These are phyloP conservation scores for Pneumocystis sp. DNA, from an alignment of 1,139 yeast species.

Conservation along the genomic window DNA sequence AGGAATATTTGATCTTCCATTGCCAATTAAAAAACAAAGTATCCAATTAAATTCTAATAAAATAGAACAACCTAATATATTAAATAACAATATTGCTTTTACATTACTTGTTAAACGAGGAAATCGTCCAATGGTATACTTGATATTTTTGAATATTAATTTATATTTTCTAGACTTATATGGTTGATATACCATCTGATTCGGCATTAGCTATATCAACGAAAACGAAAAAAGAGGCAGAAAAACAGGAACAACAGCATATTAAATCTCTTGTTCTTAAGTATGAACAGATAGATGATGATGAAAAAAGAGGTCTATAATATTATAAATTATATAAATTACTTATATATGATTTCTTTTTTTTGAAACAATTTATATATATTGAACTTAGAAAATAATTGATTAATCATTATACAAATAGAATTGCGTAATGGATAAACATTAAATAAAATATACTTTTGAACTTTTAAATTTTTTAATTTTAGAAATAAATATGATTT, in stretches of 20 bases:
- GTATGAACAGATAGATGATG: conserved; percentile 11
- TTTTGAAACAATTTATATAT: not conserved
- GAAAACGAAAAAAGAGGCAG: conserved; percentile 13
- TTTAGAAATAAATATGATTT: too few species aligned
- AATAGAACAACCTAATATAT: not conserved
- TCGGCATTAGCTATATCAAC: conserved; percentile 16
- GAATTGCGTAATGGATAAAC: not conserved
- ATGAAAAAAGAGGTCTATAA: not conserved
- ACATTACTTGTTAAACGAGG: conserved; percentile 15
- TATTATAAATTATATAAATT: not conserved
- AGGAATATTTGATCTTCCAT: conserved; percentile 22
- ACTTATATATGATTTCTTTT: not conserved
- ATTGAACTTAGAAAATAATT: not conserved
- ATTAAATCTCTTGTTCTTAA: conserved; percentile 15
- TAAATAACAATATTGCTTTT: conserved; percentile 12
- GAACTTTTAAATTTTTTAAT: too few species aligned
- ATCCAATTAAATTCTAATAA: not conserved
- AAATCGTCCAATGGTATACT: conserved; percentile 13
- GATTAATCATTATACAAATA: not conserved
- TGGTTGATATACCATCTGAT: conserved; percentile 14
- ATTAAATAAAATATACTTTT: too few species aligned
- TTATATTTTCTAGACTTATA: conserved; percentile 9
- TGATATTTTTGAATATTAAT: not conserved
- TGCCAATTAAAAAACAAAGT: conserved; percentile 17
- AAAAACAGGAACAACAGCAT: conserved; percentile 13